A percentile compares a stretch with the other conserved stretches of the same genome.
These are phyloP conservation scores for Priceomyces carsonii DNA, from an alignment of 805 yeast genomes.

Conservation along the genomic window DNA sequence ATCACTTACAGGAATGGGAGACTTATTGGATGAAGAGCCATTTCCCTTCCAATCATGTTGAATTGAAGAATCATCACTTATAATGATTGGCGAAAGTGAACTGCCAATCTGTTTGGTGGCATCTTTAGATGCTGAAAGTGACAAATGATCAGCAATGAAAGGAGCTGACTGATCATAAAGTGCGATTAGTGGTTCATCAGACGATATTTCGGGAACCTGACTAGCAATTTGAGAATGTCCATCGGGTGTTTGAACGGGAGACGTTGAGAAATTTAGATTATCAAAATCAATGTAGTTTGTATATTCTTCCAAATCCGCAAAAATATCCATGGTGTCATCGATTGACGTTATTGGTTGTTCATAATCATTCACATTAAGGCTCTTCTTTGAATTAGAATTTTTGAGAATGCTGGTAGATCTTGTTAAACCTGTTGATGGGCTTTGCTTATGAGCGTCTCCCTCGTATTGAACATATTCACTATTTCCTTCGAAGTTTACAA, in stretches of 20 bases:
- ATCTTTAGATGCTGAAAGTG: neutral
- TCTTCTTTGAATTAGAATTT: constrained; percentile 26
- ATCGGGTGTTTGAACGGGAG: constrained; percentile 16
- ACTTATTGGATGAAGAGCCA: too few species aligned
- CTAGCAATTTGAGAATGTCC: neutral
- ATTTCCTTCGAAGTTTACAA: constrained; percentile 40
- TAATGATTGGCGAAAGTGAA: constrained; percentile 1
- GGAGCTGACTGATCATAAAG: neutral
- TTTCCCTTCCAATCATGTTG: neutral
- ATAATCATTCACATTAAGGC: constrained; percentile 12
- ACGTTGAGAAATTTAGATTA: constrained; percentile 29
- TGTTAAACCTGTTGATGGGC: constrained; percentile 21
- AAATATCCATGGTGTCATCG: constrained; percentile 12
- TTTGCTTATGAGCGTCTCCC: constrained; percentile 8
- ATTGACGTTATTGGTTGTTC: constrained; percentile 2
- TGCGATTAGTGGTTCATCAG: too few species aligned
- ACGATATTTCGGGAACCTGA: too few species aligned
- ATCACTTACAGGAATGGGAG: too few species aligned
- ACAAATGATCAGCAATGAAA: neutral
- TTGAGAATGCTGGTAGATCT: constrained; percentile 43
- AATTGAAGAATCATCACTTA: constrained; percentile 3
- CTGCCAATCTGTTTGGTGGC: neutral
- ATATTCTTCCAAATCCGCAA: constrained; percentile 39
- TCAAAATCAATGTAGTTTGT: constrained; percentile 43
- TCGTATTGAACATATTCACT: constrained; percentile 38